Evolutionary conservation across 352 stramenopile genomes (phyloP).

Genomic region (Phytophthora pluvialis): DNA sequence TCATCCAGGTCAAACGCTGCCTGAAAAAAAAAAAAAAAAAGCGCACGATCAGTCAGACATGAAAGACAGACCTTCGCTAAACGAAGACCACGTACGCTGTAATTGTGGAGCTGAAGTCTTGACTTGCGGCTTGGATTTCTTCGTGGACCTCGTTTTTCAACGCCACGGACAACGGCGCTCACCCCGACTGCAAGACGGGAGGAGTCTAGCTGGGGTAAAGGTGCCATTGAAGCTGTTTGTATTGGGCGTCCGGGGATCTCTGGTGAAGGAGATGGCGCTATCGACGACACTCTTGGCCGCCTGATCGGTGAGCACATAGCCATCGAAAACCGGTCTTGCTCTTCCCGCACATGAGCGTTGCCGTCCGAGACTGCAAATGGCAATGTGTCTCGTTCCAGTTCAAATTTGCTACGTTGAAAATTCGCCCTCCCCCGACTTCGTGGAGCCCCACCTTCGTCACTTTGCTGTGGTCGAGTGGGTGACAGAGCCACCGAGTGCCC

Average conservation of each 20-base stretch:
- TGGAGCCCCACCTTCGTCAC: background rate
- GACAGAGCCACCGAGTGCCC: slow-evolving; percentile 17
- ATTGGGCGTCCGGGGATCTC: slow-evolving; percentile 34
- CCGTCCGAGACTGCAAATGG: slow-evolving; percentile 45
- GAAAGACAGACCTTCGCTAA: too few species aligned
- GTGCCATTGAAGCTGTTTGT: slow-evolving; percentile 38
- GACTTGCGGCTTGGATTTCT: slow-evolving; percentile 63
- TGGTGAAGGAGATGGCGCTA: too few species aligned
- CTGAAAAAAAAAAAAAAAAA: too few species aligned
- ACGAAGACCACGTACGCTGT: too few species aligned
- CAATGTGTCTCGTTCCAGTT: slow-evolving; percentile 45
- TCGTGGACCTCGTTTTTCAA: slow-evolving; percentile 58
- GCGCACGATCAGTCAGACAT: too few species aligned
- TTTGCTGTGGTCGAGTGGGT: slow-evolving; percentile 27
- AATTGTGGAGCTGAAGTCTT: slow-evolving; percentile 64
- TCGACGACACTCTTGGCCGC: slow-evolving; percentile 1
- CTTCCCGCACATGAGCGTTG: slow-evolving; percentile 33
- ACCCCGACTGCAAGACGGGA: slow-evolving; percentile 59
- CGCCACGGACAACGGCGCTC: slow-evolving; percentile 51
- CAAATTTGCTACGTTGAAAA: slow-evolving; percentile 48
- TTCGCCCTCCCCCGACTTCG: slow-evolving; percentile 10
- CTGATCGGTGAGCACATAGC: slow-evolving; percentile 50
- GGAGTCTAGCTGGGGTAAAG: slow-evolving; percentile 62
- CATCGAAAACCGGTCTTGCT: slow-evolving; percentile 30
- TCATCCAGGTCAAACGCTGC: slow-evolving; percentile 25